Evolutionary conservation across 768 basidiomycete genomes (phyloP).

Genomic region (Lactarius pseudohatsudake): DNA sequence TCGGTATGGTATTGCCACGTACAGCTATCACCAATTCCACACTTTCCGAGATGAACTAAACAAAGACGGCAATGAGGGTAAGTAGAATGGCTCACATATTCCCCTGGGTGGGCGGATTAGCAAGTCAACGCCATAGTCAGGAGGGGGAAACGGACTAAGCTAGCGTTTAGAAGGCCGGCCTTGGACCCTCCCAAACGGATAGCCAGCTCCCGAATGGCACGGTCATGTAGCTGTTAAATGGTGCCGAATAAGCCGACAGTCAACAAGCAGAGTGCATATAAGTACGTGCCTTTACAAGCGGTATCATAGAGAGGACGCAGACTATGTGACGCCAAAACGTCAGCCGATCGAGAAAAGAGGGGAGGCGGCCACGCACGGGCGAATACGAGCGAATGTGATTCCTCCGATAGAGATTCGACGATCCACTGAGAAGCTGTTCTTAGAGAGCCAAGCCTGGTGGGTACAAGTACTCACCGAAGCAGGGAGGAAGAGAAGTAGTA

Average conservation of each 20-base stretch:
- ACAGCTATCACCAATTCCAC: constrained; percentile 73
- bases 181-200: constrained; percentile 73
- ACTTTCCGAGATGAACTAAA: constrained; percentile 31
- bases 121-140: neutral
- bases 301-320: constrained; percentile 69
- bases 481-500: constrained; percentile 64
- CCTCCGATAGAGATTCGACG: constrained; percentile 47
- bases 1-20: constrained; percentile 33
- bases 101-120: constrained; percentile 44
- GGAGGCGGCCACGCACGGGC: constrained; percentile 45
- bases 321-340: constrained; percentile 40
- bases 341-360: neutral
- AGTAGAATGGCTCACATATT: constrained; percentile 53
- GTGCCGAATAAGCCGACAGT: neutral
- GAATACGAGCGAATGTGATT: constrained; percentile 57
- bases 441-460: neutral
- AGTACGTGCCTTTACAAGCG: constrained; percentile 64
- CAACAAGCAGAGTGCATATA: neutral
- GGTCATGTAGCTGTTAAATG: constrained; percentile 62
- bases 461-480: constrained; percentile 52
- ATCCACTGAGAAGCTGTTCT: constrained; percentile 48
- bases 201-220: constrained; percentile 71
- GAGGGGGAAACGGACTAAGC: constrained; percentile 51
- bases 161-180: constrained; percentile 79
- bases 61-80: constrained; percentile 2